phyloP scores from a whole-genome alignment of 148 eudicot species.

The Oxyria digyna region DNA sequence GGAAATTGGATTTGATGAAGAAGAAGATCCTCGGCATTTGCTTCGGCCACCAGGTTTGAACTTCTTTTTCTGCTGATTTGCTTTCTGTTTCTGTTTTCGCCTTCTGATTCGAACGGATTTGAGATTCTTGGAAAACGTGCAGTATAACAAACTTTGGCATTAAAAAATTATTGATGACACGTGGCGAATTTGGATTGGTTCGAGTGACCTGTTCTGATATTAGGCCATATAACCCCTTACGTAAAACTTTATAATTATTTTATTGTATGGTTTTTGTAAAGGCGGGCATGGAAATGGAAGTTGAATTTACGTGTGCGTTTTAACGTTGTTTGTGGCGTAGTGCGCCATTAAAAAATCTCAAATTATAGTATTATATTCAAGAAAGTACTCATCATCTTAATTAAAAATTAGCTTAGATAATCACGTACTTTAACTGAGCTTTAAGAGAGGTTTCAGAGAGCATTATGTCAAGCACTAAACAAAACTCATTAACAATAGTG shows the following conservation, averaged over 20 bases:
- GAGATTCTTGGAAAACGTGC: background rate
- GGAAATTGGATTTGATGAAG: slow-evolving; percentile 46
- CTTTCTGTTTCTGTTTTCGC: too few species aligned
- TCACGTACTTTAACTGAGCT: too few species aligned
- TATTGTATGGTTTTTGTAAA: background rate
- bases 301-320: background rate
- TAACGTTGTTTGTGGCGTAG: background rate
- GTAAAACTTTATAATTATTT: background rate
- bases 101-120: too few species aligned
- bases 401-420: too few species aligned
- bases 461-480: background rate
- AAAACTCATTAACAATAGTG: background rate
- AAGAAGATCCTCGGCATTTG: slow-evolving; percentile 82
- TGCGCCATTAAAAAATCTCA: background rate
- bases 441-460: background rate
- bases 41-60: slow-evolving; percentile 86
- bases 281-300: background rate
- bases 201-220: background rate
- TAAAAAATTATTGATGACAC: too few species aligned
- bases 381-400: too few species aligned
- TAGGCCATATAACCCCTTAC: background rate
- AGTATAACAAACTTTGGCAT: too few species aligned
- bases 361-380: too few species aligned
- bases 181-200: background rate
- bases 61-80: background rate